Percentiles rank a stretch among this genome's conserved stretches.
These are phyloP conservation scores for Kwoniella sp. DNA, from an alignment of 768 basidiomycete species.

Conservation along the genomic window DNA sequence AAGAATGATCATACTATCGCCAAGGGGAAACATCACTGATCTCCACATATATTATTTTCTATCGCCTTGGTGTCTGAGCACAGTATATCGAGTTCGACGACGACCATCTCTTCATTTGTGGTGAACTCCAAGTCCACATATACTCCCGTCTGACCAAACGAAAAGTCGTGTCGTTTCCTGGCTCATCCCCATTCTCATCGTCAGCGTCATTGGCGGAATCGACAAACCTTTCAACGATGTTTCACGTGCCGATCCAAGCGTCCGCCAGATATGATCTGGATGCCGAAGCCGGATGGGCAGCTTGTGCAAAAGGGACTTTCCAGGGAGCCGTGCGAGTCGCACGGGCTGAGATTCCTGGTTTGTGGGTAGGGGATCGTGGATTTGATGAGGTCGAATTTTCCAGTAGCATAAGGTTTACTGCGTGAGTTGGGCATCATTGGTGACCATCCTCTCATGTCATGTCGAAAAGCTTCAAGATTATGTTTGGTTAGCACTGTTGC, in stretches of 20 bases:
- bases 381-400: slow-evolving; percentile 3
- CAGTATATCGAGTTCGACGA: slow-evolving; percentile 52
- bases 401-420: slow-evolving; percentile 13
- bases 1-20: no score
- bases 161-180: slow-evolving; percentile 32
- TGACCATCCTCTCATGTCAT: not conserved
- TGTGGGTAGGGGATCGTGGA: slow-evolving; percentile 10
- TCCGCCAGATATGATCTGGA: slow-evolving; percentile 5
- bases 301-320: not conserved
- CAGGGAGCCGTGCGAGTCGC: not conserved
- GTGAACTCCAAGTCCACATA: slow-evolving; percentile 20
- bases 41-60: not conserved
- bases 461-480: not conserved
- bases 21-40: not conserved
- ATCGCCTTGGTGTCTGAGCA: no score
- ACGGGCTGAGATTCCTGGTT: slow-evolving; percentile 1
- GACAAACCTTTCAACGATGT: no score
- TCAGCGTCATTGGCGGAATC: no score
- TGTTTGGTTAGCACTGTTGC: no score
- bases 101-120: slow-evolving; percentile 38
- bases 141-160: slow-evolving; percentile 25
- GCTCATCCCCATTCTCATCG: not conserved
- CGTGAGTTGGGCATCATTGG: slow-evolving; percentile 10
- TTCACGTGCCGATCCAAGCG: no score
- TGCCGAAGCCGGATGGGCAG: not conserved